Percentiles rank a stretch among this genome's conserved stretches.
Conservation (phyloP, 1,284 basidiomycete species). For the Trichosporon inkin region DNA sequence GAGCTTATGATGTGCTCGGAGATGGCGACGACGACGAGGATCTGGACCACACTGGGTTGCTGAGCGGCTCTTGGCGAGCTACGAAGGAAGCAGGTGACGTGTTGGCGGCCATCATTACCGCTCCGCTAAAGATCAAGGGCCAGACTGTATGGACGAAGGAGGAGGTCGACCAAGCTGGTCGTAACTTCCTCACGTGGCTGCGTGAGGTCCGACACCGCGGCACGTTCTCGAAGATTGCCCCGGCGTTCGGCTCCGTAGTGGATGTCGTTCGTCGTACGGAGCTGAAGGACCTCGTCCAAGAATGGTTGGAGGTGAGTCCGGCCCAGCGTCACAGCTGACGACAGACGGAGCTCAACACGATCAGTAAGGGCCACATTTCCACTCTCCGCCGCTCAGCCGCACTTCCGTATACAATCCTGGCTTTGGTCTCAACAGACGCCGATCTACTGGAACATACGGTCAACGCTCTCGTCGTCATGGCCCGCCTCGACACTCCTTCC, state of each 20-base stretch:
- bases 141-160: slow-evolving; percentile 34
- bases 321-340: not conserved
- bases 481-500: slow-evolving; percentile 30
- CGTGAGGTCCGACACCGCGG: slow-evolving; percentile 49
- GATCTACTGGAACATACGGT: slow-evolving; percentile 35
- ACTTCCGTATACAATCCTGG: slow-evolving; percentile 43
- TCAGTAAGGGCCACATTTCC: slow-evolving; percentile 39
- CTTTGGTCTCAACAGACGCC: slow-evolving; percentile 38
- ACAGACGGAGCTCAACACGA: slow-evolving; percentile 38
- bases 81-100: slow-evolving; percentile 47
- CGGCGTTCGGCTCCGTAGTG: slow-evolving; percentile 38
- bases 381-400: slow-evolving; percentile 49
- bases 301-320: slow-evolving; percentile 41
- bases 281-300: slow-evolving; percentile 25
- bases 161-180: slow-evolving; percentile 36
- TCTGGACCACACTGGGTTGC: slow-evolving; percentile 38
- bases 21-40: slow-evolving; percentile 31
- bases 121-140: slow-evolving; percentile 21
- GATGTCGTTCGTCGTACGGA: slow-evolving; percentile 28
- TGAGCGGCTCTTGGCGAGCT: slow-evolving; percentile 49
- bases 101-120: slow-evolving; percentile 31
- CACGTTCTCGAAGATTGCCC: slow-evolving; percentile 45
- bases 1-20: slow-evolving; percentile 42
- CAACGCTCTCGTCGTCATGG: slow-evolving; percentile 32
- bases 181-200: slow-evolving; percentile 43